These are phyloP conservation scores for Trichophyton equinum DNA, from an alignment of 2,329 filamentous ascomycete genomes.

Conservation along the genomic window DNA sequence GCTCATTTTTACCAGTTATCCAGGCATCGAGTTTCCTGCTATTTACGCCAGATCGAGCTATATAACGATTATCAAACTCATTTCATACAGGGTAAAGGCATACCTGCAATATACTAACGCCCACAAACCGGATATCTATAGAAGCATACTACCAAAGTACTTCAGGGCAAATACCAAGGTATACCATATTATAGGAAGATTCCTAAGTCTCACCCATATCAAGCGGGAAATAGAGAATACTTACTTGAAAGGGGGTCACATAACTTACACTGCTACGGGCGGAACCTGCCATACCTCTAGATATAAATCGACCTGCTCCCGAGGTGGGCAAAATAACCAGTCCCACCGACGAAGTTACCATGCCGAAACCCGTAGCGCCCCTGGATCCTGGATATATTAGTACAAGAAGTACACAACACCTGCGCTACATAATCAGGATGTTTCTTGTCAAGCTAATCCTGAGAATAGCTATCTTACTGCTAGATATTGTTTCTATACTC, in stretches of 20 bases:
- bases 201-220: not conserved
- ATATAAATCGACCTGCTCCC: not conserved
- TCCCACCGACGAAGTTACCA: not conserved
- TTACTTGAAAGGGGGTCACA: not conserved
- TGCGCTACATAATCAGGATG: not conserved
- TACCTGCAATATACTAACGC: not conserved
- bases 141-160: not conserved
- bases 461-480: not conserved
- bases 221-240: not conserved
- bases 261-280: not conserved
- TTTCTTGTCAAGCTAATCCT: not conserved
- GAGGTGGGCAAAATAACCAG: not conserved
- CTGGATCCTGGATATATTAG: too few relatives aligned
- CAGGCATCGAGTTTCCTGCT: not conserved
- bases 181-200: not conserved
- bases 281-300: not conserved
- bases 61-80: not conserved
- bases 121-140: not conserved
- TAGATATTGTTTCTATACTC: not conserved
- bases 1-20: not conserved
- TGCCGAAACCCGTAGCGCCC: not conserved
- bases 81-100: not conserved
- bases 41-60: not conserved
- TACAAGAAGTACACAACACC: not conserved
- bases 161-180: not conserved